Conservation (phyloP, 495 filamentous ascomycete genomes). For the Rostrohypoxylon terebratum region DNA sequence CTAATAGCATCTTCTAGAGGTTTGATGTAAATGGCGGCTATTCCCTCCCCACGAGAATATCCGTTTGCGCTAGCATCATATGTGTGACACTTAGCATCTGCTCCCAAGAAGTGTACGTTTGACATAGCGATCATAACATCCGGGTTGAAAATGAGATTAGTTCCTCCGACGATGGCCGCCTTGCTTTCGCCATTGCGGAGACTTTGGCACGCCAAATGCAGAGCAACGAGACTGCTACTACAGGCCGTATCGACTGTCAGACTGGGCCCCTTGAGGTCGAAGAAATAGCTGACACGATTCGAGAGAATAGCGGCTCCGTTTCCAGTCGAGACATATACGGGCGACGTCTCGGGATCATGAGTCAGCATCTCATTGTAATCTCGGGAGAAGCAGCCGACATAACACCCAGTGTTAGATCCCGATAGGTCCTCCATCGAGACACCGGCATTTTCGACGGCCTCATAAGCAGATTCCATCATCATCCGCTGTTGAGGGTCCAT, state of each 20-base stretch:
- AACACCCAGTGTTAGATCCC: constrained; percentile 63
- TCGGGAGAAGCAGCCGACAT: constrained; percentile 61
- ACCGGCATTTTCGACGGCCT: constrained; percentile 48
- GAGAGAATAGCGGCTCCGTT: constrained; percentile 50
- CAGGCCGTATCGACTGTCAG: constrained; percentile 65
- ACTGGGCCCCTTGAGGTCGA: constrained; percentile 44
- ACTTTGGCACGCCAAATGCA: constrained; percentile 64
- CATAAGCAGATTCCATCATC: constrained; percentile 60
- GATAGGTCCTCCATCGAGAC: constrained; percentile 51
- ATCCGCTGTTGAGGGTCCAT: constrained; percentile 66
- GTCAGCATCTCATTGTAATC: constrained; percentile 62
- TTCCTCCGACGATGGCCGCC: constrained; percentile 15
- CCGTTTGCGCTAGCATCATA: constrained; percentile 70
- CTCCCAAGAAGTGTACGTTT: constrained; percentile 50
- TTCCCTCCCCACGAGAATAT: constrained; percentile 69
- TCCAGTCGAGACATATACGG: constrained; percentile 5
- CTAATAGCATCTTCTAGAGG: constrained; percentile 53
- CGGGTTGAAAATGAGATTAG: constrained; percentile 22
- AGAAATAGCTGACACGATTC: constrained; percentile 46
- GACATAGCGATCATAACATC: constrained; percentile 28
- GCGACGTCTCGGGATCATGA: constrained; percentile 17
- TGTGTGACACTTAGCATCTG: constrained; percentile 57
- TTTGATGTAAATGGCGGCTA: constrained; percentile 66
- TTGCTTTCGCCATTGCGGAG: constrained; percentile 55
- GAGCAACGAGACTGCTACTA: constrained; percentile 62